Conservation (phyloP, 2,329 filamentous ascomycete genomes). For the Zymoseptoria brevis region DNA sequence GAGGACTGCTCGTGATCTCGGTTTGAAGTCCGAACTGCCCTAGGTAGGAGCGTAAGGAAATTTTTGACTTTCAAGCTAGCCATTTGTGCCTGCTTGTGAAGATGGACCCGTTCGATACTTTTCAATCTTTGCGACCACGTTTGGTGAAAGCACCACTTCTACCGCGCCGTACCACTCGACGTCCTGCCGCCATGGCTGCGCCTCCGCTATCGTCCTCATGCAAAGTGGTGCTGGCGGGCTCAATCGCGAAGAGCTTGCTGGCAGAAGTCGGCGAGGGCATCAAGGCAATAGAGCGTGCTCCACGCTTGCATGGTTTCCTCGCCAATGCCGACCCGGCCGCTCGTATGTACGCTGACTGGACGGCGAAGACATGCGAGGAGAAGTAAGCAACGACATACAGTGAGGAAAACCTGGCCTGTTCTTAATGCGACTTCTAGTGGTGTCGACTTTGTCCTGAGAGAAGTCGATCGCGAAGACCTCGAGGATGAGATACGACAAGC, state of each 20-base stretch:
- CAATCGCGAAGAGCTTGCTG: slow-evolving; percentile 75
- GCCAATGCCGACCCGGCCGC: slow-evolving; percentile 88
- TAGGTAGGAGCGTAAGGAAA: not conserved
- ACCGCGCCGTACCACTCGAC: not conserved
- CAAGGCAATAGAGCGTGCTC: slow-evolving; percentile 61
- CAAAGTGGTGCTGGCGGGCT: slow-evolving; percentile 86
- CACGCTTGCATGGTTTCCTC: slow-evolving; percentile 81
- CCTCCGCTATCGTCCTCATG: slow-evolving; percentile 44
- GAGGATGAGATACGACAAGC: slow-evolving; percentile 82
- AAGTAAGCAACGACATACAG: slow-evolving; percentile 57
- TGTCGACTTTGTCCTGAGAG: slow-evolving; percentile 79
- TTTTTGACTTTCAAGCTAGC: not conserved
- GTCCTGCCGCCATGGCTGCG: not conserved
- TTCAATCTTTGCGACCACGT: not conserved
- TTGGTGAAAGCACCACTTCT: not conserved
- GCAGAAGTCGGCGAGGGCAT: slow-evolving; percentile 70
- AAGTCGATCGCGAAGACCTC: slow-evolving; percentile 76
- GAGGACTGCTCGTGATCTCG: not conserved
- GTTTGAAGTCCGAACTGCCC: not conserved
- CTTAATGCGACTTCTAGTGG: slow-evolving; percentile 44
- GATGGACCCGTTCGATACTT: not conserved
- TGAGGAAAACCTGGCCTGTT: not conserved
- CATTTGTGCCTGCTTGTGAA: not conserved
- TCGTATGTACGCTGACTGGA: slow-evolving; percentile 92
- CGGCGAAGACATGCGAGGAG: slow-evolving; percentile 88